A percentile compares a stretch with the other conserved stretches of the same genome.
These are phyloP conservation scores for Trichomonascaceae sp. DNA, from an alignment of 1,139 yeast species.

Conservation along the genomic window DNA sequence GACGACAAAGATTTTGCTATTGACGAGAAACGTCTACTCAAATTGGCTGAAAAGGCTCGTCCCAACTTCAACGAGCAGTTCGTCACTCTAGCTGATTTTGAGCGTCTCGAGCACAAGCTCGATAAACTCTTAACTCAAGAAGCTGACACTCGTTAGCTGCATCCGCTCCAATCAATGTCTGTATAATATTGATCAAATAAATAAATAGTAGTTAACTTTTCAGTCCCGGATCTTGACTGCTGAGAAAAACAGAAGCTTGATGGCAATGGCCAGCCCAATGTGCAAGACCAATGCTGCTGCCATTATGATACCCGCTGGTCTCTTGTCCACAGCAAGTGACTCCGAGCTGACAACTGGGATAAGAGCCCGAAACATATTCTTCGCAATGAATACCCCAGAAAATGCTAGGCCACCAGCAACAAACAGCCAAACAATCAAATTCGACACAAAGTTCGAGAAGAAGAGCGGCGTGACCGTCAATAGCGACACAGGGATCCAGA, in stretches of 20 bases:
- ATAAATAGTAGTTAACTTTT: slow-evolving; percentile 3
- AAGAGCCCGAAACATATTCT: slow-evolving; percentile 21
- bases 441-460: slow-evolving; percentile 23
- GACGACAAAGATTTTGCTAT: slow-evolving; percentile 57
- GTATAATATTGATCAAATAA: too few species aligned
- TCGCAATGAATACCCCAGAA: slow-evolving; percentile 26
- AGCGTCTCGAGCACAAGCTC: background rate
- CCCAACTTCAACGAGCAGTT: slow-evolving; percentile 35
- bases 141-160: too few species aligned
- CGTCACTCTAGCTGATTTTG: background rate
- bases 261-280: slow-evolving; percentile 26
- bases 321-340: slow-evolving; percentile 15
- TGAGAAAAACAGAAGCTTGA: slow-evolving; percentile 26
- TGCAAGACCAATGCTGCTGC: slow-evolving; percentile 24
- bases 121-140: too few species aligned
- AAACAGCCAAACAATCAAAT: slow-evolving; percentile 26
- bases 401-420: slow-evolving; percentile 26
- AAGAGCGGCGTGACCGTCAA: slow-evolving; percentile 33
- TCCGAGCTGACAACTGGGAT: slow-evolving; percentile 19
- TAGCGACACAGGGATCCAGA: slow-evolving; percentile 70
- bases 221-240: slow-evolving; percentile 9
- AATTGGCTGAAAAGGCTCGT: slow-evolving; percentile 33
- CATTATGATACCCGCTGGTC: slow-evolving; percentile 21
- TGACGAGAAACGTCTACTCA: slow-evolving; percentile 36
- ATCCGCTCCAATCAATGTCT: too few species aligned